Base-by-base conservation (phyloP, 768 basidiomycete species). In the Sporobolomyces roseus region DNA sequence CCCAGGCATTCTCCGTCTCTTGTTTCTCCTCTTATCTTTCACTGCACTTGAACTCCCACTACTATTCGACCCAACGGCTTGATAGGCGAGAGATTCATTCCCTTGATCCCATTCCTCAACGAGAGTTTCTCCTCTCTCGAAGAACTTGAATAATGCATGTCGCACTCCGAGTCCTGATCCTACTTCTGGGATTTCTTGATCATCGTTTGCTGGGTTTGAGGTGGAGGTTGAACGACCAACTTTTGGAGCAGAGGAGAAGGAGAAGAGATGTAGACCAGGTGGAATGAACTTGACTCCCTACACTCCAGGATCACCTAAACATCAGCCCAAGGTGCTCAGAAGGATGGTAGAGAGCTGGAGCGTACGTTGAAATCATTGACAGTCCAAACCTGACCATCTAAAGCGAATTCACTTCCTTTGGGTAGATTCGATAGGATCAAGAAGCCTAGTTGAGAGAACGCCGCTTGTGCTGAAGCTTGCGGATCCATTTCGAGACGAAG, bases 281-380 rank as follows among this genome's bases (percentile, higher is more conserved):
- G 80, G 79, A 16, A 81, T 59, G 67, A 80, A 75, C 68, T 81
- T 81, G 65, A 78, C 75, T 25, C 80, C 80, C 54, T 76, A 74
- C 49, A 75, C 21, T 2, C 4, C 17, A 41, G 21, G 7, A 5
- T 13, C 36, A 55, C 19, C 10, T 12, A 54, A 41, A 17, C 17
- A 9, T 9, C 10, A 9, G 38, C 17, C 38, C 32, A 1, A 6
- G 10, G 3, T 29, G 45, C 6, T 16, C 23, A 16, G 23, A 27
- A 12, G 16, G 8, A 13, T 12, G 33, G 13, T 16, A 33, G 63
- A 50, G 30, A 10, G n/a, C 38, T 27, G 32, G 23, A 25, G 29
- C 63, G 49, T 30, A 71, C 64, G 41, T 55, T 61, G 61, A 65
- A 67, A 14, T 41, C 25, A 48, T 70, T 45, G 54, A 70, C 58